Conservation (phyloP, 2,329 filamentous ascomycete species). For the Penicillium sp. region DNA sequence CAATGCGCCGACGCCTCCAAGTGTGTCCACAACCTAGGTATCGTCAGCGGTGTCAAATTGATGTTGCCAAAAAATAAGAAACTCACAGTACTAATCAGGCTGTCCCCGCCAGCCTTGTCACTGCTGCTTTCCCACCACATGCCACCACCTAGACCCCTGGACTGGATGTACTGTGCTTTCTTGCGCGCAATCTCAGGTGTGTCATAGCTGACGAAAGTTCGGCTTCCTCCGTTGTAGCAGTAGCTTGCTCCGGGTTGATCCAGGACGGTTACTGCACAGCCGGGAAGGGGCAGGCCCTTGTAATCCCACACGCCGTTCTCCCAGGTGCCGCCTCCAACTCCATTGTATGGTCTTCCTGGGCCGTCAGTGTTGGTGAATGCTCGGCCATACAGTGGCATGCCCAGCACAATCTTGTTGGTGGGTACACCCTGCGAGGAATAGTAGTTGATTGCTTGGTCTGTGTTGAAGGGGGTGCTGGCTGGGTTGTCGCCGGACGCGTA, state of each 20-base stretch:
- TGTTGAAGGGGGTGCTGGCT: constrained; percentile 72
- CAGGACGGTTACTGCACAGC: constrained; percentile 62
- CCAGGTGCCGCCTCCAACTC: constrained; percentile 73
- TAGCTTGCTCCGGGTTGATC: constrained; percentile 65
- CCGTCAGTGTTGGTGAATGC: constrained; percentile 78
- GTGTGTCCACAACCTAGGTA: constrained; percentile 31
- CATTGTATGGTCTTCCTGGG: constrained; percentile 65
- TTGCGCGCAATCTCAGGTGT: constrained; percentile 63
- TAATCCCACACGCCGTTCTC: constrained; percentile 85
- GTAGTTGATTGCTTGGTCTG: constrained; percentile 64
- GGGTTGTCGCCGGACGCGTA: constrained; percentile 59
- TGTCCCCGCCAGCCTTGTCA: constrained; percentile 64
- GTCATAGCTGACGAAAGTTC: constrained; percentile 73
- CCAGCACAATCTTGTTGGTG: constrained; percentile 73
- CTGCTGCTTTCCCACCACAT: constrained; percentile 97
- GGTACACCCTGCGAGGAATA: constrained; percentile 67
- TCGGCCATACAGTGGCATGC: constrained; percentile 92
- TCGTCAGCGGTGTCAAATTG: not conserved
- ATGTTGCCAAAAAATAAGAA: not conserved
- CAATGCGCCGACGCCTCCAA: constrained; percentile 39
- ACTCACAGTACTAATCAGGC: constrained; percentile 62
- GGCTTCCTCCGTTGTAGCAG: constrained; percentile 63
- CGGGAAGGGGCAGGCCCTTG: constrained; percentile 73
- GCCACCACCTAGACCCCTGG: constrained; percentile 71
- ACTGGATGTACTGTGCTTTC: constrained; percentile 72